Evolutionary conservation across 2,329 filamentous ascomycete species (phyloP), one percentile per base, ranked within the genome.

Genomic region (Teratosphaeria viscida): DNA sequence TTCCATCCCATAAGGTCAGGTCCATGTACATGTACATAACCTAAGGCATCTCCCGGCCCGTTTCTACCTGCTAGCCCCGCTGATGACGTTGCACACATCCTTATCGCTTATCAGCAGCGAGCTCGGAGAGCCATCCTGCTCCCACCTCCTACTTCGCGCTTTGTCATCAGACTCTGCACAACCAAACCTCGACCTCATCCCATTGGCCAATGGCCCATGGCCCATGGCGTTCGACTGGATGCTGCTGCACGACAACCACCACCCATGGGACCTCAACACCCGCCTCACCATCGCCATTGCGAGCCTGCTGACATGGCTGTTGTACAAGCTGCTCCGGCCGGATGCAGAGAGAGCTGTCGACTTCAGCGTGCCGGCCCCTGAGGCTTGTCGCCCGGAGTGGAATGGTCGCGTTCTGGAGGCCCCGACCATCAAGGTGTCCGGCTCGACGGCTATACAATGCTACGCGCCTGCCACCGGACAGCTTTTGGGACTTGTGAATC

Each of bases 391-490:
- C 55, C 67, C 73, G 14, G 77, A 72, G 6, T 82, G 80, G 71
- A 79, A 82, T 59, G 78, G 80, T 55, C 78, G 80, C 64, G 77
- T 83, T 37, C 77, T 90, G 39, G 78, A 85, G 14, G 71, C 80
- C 39, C 80, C 86, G 1, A 79, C 78, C 19, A 78, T 90, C 71
- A 88, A 86, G 75, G 79, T 83, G n/a, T 72, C 83, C 1, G 85
- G 84, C 16, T 85, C 84, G 47, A 81, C 82, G 1, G 82, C 85
- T 7, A 86, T 95, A 61, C 88, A 90, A 75, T 95, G 90, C 76
- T 94, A 94, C 73, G 88, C 88, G 52, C 94, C 94, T 1, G 92
- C 92, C 1, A 96, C 91, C 27, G 94, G 94, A 63, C 83, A 88
- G 69, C 83, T 90, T 61, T 84, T 99, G 29, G 91, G 90, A 58